Conservation (phyloP, 306 rosid genomes). For the Vigna radiata region DNA sequence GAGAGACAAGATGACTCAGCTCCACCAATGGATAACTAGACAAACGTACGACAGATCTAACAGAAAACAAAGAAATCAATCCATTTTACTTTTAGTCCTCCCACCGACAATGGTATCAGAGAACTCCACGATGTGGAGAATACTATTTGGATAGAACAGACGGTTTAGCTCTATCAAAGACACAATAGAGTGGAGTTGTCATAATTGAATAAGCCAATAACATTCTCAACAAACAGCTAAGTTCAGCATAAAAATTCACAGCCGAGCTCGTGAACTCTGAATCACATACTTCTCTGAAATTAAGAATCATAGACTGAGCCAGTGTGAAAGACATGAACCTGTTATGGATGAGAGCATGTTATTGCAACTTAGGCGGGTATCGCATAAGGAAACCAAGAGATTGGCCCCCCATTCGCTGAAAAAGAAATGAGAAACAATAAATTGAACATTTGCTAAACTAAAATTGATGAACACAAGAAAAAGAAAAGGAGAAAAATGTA, state of each 20-base stretch:
- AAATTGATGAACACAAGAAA: constrained; percentile 27
- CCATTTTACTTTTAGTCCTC: not conserved
- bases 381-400: constrained; percentile 81
- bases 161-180: constrained; percentile 5
- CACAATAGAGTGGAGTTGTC: constrained; percentile 27
- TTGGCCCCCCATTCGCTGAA: constrained; percentile 80
- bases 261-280: constrained; percentile 21
- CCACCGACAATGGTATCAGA: not conserved
- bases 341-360: constrained; percentile 83
- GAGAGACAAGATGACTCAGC: constrained; percentile 22
- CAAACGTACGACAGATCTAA: constrained; percentile 14
- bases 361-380: constrained; percentile 67
- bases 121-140: constrained; percentile 6
- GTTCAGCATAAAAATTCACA: constrained; percentile 11
- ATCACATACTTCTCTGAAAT: constrained; percentile 35
- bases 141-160: constrained; percentile 19
- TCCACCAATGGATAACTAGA: constrained; percentile 1
- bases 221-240: constrained; percentile 28
- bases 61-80: constrained; percentile 28
- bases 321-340: constrained; percentile 58
- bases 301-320: not conserved
- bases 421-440: constrained; percentile 32
- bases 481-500: constrained; percentile 24
- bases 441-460: constrained; percentile 29
- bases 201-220: constrained; percentile 1